Conservation (phyloP, 257 asterid genomes). For the Petrea volubilis region DNA sequence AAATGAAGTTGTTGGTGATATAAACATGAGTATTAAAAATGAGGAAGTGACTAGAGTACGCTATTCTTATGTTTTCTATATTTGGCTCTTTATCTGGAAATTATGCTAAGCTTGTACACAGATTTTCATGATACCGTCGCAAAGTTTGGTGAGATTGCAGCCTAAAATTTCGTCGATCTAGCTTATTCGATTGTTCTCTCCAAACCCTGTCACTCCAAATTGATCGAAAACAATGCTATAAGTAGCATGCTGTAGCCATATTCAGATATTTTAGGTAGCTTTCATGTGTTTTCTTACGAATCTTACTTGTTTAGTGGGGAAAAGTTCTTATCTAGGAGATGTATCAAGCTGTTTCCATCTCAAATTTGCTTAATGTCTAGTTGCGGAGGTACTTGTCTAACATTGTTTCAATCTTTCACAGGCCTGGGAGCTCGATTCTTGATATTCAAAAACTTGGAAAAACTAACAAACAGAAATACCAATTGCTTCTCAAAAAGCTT, state of each 20-base stretch:
- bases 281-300: neutral
- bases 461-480: neutral
- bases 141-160: neutral
- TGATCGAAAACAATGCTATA: neutral
- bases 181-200: neutral
- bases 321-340: neutral
- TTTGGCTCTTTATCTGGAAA: neutral
- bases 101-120: neutral
- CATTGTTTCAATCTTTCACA: neutral
- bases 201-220: neutral
- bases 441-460: neutral
- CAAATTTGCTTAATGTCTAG: neutral
- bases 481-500: neutral
- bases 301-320: neutral
- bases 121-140: neutral
- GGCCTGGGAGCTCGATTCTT: neutral
- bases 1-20: too few relatives aligned
- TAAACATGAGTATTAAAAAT: too few relatives aligned
- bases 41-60: too few relatives aligned
- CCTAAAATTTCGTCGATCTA: neutral
- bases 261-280: neutral
- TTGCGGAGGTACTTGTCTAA: neutral
- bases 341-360: neutral
- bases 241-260: neutral
- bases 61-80: neutral